Conservation (phyloP, 148 eudicot genomes). For the Limonium bicolor region DNA sequence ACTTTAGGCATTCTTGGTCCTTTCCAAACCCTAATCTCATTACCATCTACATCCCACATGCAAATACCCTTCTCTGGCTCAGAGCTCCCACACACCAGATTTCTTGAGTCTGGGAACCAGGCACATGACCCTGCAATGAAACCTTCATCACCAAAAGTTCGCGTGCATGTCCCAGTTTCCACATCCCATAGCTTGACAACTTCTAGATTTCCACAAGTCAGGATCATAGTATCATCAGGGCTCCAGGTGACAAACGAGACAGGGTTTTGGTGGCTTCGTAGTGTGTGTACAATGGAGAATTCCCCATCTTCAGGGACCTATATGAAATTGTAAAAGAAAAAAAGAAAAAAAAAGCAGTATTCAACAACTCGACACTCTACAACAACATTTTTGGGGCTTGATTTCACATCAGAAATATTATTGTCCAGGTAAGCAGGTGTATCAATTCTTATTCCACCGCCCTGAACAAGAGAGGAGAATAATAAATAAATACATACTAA, state of each 20-base stretch:
- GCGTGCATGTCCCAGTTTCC: conserved; percentile 71
- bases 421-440: not conserved
- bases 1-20: conserved; percentile 86
- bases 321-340: conserved; percentile 9
- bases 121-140: conserved; percentile 83
- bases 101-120: conserved; percentile 88
- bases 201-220: conserved; percentile 82
- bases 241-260: conserved; percentile 89
- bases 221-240: conserved; percentile 80
- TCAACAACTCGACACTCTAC: not conserved
- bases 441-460: no score
- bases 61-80: conserved; percentile 70
- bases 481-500: no score
- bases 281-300: conserved; percentile 35
- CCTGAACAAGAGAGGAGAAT: no score
- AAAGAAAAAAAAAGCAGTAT: not conserved
- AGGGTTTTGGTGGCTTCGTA: conserved; percentile 64
- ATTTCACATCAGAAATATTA: not conserved
- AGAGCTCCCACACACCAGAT: conserved; percentile 80
- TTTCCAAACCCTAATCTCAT: conserved; percentile 83
- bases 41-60: conserved; percentile 87
- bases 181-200: conserved; percentile 88
- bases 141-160: conserved; percentile 53
- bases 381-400: not conserved
- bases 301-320: conserved; percentile 57